Evolutionary conservation across 1,284 basidiomycete species (phyloP).

Genomic region (Austropuccinia psidii): DNA sequence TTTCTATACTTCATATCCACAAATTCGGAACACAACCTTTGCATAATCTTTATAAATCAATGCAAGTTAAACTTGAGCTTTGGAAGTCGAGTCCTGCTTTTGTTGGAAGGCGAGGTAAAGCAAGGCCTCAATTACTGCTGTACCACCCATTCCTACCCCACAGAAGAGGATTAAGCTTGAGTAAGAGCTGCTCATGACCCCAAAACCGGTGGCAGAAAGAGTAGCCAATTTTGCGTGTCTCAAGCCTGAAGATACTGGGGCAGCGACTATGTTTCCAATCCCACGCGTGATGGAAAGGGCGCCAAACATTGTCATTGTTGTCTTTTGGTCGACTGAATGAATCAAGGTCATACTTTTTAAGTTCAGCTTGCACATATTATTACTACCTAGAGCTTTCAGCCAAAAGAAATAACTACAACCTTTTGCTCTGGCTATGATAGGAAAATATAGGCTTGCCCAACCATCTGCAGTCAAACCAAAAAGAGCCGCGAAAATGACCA

Average conservation of each 20-base stretch:
- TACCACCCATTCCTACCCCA: background rate
- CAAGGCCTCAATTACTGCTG: background rate
- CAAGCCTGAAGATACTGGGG: constrained; percentile 50
- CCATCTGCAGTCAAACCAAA: constrained; percentile 23
- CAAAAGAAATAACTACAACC: background rate
- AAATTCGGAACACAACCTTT: no score
- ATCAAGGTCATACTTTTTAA: background rate
- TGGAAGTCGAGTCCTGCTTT: no score
- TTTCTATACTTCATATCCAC: no score
- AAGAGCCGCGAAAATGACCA: constrained; percentile 8
- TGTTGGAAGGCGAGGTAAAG: no score
- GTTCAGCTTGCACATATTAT: background rate
- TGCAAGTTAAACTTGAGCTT: no score
- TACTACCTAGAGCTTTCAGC: background rate
- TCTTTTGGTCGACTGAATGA: background rate
- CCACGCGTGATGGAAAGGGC: constrained; percentile 50
- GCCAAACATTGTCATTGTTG: constrained; percentile 48
- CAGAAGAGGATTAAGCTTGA: background rate
- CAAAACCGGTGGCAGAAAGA: background rate
- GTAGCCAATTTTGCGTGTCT: background rate
- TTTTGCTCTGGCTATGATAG: background rate
- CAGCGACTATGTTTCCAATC: constrained; percentile 51
- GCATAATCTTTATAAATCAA: no score
- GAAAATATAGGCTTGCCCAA: constrained; percentile 34
- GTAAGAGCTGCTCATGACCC: background rate